Evolutionary conservation across 805 yeast species (phyloP), one percentile per base, ranked within the genome.

Genomic region (Saccharomycopsis vini): DNA sequence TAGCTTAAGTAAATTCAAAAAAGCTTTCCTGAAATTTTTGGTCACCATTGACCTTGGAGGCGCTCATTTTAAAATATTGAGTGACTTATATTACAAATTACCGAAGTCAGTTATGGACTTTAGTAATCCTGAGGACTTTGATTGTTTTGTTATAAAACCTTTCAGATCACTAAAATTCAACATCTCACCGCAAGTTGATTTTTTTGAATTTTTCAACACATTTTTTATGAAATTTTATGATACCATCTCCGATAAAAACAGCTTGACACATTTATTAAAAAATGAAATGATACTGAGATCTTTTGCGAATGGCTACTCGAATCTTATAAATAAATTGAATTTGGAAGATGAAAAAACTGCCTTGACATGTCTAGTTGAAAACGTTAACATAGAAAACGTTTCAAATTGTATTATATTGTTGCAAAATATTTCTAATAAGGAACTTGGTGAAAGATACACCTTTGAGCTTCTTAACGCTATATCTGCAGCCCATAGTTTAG

Each of bases 1-100:
- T 18, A 40, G 23, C 21, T 22, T 37, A 13, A 24, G 9, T 4
- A 47, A 47, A 20, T 43, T 47, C 34, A 43, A 43, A 32, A 28
- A 16, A 13, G 49, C 28, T 4, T 43, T 40, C 9, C 5, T 20
- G 4, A 31, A 39, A n/a, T 39, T 28, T 39, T 39, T 32, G 36
- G 7, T n/a, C 7, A 18, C n/a, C n/a, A n/a, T n/a, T n/a, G n/a
- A n/a, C n/a, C n/a, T n/a, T n/a, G n/a, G n/a, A n/a, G n/a, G 7
- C 9, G 19, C 9, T 18, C 16, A 18, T n/a, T n/a, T n/a, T 7
- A 32, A 9, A 15, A n/a, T 32, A 18, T 7, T 15, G 22, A 16
- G 20, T 20, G 24, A 26, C 28, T 42, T 41, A 19, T 28, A 34
- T 16, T 15, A 35, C 10, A 18, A 24, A 6, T 24, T 41, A 12